Percentiles rank a stretch among this genome's conserved stretches.
Evolutionary conservation across 495 filamentous ascomycete species (phyloP).

Genomic region (Tuber umbilicatum): DNA sequence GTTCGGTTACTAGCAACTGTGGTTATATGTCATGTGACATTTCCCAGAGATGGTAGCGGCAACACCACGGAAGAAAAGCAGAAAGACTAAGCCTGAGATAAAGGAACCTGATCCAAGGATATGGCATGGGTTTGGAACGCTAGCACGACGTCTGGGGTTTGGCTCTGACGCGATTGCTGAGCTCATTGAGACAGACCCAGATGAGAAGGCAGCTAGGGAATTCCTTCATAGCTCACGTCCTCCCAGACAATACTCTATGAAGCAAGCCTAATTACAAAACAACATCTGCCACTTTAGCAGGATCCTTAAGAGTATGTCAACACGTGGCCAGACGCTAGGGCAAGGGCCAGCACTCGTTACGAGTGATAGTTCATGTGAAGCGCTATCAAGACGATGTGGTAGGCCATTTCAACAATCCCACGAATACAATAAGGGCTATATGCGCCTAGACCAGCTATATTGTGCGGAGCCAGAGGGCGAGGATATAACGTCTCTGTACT

Average conservation of each 20-base stretch:
- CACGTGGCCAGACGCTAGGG: not conserved
- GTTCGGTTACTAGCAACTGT: constrained; percentile 14
- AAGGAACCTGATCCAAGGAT: not conserved
- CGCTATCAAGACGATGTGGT: constrained; percentile 6
- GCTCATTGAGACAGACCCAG: not conserved
- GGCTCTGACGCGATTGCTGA: not conserved
- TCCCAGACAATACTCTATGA: not conserved
- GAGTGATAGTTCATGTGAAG: not conserved
- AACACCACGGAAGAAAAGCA: constrained; percentile 9
- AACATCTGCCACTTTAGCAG: not conserved
- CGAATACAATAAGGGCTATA: constrained; percentile 8
- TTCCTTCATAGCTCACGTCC: constrained; percentile 4
- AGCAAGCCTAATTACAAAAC: not conserved
- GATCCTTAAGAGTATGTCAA: not conserved
- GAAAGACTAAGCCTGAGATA: constrained; percentile 3
- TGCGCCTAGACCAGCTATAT: constrained; percentile 4
- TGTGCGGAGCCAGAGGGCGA: not conserved
- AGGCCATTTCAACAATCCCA: constrained; percentile 11
- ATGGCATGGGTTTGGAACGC: constrained; percentile 8
- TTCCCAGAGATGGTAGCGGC: constrained; percentile 10
- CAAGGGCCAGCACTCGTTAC: not conserved
- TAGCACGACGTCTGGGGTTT: constrained; percentile 10
- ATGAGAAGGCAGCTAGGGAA: not conserved
- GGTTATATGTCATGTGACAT: constrained; percentile 18
- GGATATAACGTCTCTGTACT: constrained; percentile 11